Conservation (phyloP, 129 eudicot species). For the Flaveria ramosissima region DNA sequence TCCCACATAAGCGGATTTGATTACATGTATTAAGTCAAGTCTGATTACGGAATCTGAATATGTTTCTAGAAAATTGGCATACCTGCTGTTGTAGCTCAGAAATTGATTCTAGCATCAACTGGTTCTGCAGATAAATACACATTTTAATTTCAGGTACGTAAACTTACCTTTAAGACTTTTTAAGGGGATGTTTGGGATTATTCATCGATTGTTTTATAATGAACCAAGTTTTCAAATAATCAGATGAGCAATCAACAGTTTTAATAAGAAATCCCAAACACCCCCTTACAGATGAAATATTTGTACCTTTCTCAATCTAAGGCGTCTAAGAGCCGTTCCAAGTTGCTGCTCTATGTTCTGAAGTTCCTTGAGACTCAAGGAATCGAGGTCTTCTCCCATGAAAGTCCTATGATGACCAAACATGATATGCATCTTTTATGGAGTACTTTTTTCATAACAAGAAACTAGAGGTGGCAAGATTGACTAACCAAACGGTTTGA, state of each 20-base stretch:
- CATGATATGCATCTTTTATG: background rate
- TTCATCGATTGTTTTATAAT: too few species aligned
- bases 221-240: background rate
- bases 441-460: background rate
- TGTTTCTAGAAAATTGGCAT: slow-evolving; percentile 19
- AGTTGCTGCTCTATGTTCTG: slow-evolving; percentile 85
- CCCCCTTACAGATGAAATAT: background rate
- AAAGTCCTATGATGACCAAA: slow-evolving; percentile 52
- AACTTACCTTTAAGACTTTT: too few species aligned
- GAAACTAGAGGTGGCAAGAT: background rate
- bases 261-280: background rate
- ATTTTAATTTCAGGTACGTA: background rate
- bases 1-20: background rate
- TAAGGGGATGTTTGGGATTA: too few species aligned
- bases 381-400: slow-evolving; percentile 78
- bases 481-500: background rate
- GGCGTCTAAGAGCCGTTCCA: slow-evolving; percentile 66
- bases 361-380: slow-evolving; percentile 69
- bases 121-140: slow-evolving; percentile 54
- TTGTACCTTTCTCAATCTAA: slow-evolving; percentile 69
- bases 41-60: background rate
- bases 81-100: slow-evolving; percentile 84
- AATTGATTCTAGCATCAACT: slow-evolving; percentile 71
- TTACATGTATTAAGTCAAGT: background rate
- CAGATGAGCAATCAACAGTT: background rate